Evolutionary conservation across 2,329 filamentous ascomycete species (phyloP), one percentile per base, ranked within the genome.

Genomic region (Dissoconium aciculare): DNA sequence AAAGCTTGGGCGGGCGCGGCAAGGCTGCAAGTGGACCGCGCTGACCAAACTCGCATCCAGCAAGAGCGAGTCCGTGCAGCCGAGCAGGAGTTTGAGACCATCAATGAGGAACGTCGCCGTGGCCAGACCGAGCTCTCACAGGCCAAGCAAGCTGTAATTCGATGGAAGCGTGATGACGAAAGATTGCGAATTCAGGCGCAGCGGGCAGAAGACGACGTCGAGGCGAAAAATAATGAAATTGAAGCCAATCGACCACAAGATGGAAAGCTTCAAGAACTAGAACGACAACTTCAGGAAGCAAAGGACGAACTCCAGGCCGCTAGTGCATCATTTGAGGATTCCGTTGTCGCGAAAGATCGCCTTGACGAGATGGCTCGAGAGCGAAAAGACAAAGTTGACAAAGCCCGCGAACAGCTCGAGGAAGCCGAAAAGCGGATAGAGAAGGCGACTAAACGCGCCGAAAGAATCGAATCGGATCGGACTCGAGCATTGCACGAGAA

Each of bases 211-310:
- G 72, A 76, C 30, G 59, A 63, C 5, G 63, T 78, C 17, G 68
- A 71, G 32, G 69, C 72, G 26, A 63, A 91, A 23, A 74, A 82
- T 38, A 64, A 79, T 36, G 75, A 67, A 9, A 58, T 74, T 26
- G 68, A 71, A 12, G 59, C 57, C 33, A 64, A 69, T 34, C 58
- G 55, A 30, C 62, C 77, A 3, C 70, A 73, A 32, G 81, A 83
- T 47, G 74, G 70, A 28, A 48, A 45, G 24, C 50, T 64, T 8
- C 58, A 63, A 11, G 53, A 55, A 26, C 49, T 61, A 3, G 44
- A 61, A 33, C 44, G 48, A 5, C 47, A 71, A 28, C 63, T 91
- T 1, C 55, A 61, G 33, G 69, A 74, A 5, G 73, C 49, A 47
- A 53, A 69, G 50, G 55, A 56, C n/a, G 60, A 67, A 12, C 52